A percentile compares a stretch with the other conserved stretches of the same genome.
These are phyloP conservation scores for Blastocrithidia nonstop DNA, from an alignment of 208 protist genomes.

Conservation along the genomic window DNA sequence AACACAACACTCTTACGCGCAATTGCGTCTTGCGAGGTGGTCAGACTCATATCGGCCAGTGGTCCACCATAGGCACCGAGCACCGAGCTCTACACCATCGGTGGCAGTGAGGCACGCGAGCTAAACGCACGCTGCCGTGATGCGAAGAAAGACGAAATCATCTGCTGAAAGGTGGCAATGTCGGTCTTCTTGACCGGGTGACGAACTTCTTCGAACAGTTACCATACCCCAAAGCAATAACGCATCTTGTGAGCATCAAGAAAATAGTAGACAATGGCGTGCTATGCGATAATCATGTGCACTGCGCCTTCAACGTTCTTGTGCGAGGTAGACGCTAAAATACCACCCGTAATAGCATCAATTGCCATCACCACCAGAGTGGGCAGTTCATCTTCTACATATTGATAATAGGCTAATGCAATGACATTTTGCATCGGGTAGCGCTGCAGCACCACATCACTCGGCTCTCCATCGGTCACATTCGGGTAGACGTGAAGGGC, in stretches of 20 bases:
- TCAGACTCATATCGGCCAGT: conserved; percentile 47
- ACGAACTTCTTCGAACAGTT: conserved; percentile 67
- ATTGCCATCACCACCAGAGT: conserved; percentile 60
- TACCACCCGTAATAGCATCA: conserved; percentile 68
- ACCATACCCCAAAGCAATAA: conserved; percentile 75
- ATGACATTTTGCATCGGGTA: conserved; percentile 75
- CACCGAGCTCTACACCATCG: conserved; percentile 37
- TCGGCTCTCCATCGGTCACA: conserved; percentile 20
- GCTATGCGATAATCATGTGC: conserved; percentile 68
- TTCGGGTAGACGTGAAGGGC: conserved; percentile 66
- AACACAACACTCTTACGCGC: conserved; percentile 70
- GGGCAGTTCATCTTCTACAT: conserved; percentile 26
- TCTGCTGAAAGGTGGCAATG: conserved; percentile 40
- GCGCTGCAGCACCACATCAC: conserved; percentile 67
- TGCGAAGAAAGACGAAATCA: conserved; percentile 66
- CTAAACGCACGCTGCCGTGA: conserved; percentile 40
- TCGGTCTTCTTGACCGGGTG: conserved; percentile 27
- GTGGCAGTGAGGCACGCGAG: conserved; percentile 55
- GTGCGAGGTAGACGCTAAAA: conserved; percentile 61
- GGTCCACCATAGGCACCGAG: conserved; percentile 53
- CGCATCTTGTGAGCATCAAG: conserved; percentile 69
- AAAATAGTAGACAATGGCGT: conserved; percentile 75
- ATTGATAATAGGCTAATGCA: conserved; percentile 64
- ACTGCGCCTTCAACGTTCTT: conserved; percentile 59
- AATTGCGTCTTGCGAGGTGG: conserved; percentile 62